phyloP scores from a whole-genome alignment of 1,139 yeast species.

The Kodamaea alishanica region DNA sequence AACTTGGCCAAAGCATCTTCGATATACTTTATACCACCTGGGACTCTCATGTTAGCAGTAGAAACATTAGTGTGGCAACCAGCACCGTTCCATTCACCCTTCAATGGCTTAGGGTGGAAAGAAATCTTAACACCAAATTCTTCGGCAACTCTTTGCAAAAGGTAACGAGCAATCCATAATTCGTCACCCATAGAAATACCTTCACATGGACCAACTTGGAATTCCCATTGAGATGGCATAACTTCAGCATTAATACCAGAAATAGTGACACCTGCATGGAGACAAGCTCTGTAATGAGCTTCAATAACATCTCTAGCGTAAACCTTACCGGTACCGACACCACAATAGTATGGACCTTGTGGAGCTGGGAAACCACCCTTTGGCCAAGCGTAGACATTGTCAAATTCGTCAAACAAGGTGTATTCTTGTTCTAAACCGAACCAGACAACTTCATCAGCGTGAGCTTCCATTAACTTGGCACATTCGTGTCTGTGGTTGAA shows the following conservation, averaged over 20 bases:
- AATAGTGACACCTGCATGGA: constrained; percentile 82
- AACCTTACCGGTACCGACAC: constrained; percentile 99
- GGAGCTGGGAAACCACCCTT: constrained; percentile 99
- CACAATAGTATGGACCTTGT: constrained; percentile 99
- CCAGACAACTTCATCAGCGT: constrained; percentile 83
- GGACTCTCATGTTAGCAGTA: constrained; percentile 82
- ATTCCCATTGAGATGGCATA: constrained; percentile 99
- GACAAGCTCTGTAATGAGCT: constrained; percentile 98
- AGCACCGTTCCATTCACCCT: constrained; percentile 99
- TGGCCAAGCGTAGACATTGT: constrained; percentile 97
- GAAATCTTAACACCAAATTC: constrained; percentile 98
- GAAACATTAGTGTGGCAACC: constrained; percentile 99
- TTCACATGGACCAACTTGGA: constrained; percentile 97
- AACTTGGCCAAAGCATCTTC: constrained; percentile 91
- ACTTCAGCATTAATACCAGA: constrained; percentile 99
- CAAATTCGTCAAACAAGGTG: constrained; percentile 89
- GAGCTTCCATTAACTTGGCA: constrained; percentile 93
- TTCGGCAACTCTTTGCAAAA: constrained; percentile 92
- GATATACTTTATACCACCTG: constrained; percentile 95
- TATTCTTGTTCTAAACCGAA: constrained; percentile 99
- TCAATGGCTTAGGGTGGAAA: constrained; percentile 97
- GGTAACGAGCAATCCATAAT: constrained; percentile 93
- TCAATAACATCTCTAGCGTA: constrained; percentile 97
- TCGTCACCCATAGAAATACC: constrained; percentile 98
- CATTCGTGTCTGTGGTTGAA: constrained; percentile 98